These are phyloP conservation scores for Purpureocillium takamizusanense DNA, from an alignment of 2,329 filamentous ascomycete genomes.

Conservation along the genomic window DNA sequence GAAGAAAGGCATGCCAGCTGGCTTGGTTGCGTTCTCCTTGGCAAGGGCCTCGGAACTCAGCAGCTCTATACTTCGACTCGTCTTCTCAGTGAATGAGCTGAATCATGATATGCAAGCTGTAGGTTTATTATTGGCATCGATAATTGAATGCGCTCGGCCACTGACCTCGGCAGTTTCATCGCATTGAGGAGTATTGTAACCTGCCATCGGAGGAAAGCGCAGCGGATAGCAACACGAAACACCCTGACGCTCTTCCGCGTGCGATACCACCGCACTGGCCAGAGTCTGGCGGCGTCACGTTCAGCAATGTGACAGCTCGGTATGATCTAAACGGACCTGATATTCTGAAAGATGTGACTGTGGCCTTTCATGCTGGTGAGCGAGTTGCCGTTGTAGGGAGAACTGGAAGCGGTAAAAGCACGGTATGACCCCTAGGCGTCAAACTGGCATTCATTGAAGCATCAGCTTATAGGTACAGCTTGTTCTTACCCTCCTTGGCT, in stretches of 20 bases:
- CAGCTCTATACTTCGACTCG: slow-evolving; percentile 31
- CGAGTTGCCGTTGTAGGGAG: slow-evolving; percentile 66
- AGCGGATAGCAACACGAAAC: slow-evolving; percentile 9
- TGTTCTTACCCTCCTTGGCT: slow-evolving; percentile 35
- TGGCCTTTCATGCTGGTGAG: slow-evolving; percentile 46
- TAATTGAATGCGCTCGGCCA: slow-evolving; percentile 7
- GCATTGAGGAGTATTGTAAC: slow-evolving; percentile 25
- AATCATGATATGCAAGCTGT: slow-evolving; percentile 39
- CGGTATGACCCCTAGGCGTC: slow-evolving; percentile 31
- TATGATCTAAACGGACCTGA: slow-evolving; percentile 26
- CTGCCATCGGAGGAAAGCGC: slow-evolving; percentile 24
- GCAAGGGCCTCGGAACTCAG: slow-evolving; percentile 35
- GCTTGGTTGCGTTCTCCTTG: slow-evolving; percentile 39
- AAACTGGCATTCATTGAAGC: not conserved
- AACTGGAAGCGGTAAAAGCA: slow-evolving; percentile 68
- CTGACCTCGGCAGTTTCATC: slow-evolving; percentile 18
- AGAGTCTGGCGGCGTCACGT: slow-evolving; percentile 23
- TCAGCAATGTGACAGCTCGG: slow-evolving; percentile 26
- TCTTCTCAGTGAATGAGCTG: slow-evolving; percentile 34
- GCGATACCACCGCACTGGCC: slow-evolving; percentile 23
- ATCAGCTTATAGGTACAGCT: slow-evolving; percentile 11
- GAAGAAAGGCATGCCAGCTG: slow-evolving; percentile 27
- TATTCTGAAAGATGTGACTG: slow-evolving; percentile 31
- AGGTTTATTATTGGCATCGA: slow-evolving; percentile 7
- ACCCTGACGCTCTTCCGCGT: slow-evolving; percentile 12